These are phyloP conservation scores for Hortiboletus campestris DNA, from an alignment of 768 basidiomycete species.

Conservation along the genomic window DNA sequence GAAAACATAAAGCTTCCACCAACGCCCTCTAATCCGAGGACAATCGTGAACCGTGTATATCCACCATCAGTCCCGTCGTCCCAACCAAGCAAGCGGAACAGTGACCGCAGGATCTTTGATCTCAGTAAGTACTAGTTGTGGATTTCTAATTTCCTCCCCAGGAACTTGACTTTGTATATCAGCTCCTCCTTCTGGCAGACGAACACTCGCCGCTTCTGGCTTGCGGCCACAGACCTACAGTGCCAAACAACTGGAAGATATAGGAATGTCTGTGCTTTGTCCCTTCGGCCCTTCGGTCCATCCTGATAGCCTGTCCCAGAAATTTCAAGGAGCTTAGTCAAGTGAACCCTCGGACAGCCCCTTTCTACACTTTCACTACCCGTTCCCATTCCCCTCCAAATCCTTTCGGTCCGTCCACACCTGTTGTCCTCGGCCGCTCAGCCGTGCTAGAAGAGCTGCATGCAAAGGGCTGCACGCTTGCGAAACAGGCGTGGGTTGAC, in stretches of 20 bases:
- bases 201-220: slow-evolving; percentile 47
- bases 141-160: not conserved
- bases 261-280: slow-evolving; percentile 49
- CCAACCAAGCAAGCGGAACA: slow-evolving; percentile 8
- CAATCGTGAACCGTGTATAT: slow-evolving; percentile 18
- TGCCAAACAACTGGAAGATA: slow-evolving; percentile 41
- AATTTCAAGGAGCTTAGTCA: slow-evolving; percentile 49
- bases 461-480: slow-evolving; percentile 60
- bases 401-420: slow-evolving; percentile 14
- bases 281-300: not conserved
- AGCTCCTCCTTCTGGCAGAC: slow-evolving; percentile 39
- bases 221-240: slow-evolving; percentile 49
- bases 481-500: slow-evolving; percentile 78
- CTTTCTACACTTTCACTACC: slow-evolving; percentile 59
- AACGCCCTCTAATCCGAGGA: not conserved
- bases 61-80: slow-evolving; percentile 18
- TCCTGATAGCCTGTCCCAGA: slow-evolving; percentile 34
- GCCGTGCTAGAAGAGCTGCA: slow-evolving; percentile 57
- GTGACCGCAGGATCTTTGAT: slow-evolving; percentile 34
- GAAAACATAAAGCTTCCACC: slow-evolving; percentile 1
- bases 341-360: slow-evolving; percentile 54
- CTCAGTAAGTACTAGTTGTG: slow-evolving; percentile 38
- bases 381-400: slow-evolving; percentile 30
- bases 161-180: not conserved
- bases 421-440: slow-evolving; percentile 43